Percentiles rank a stretch among this genome's conserved stretches.
Evolutionary conservation across 352 stramenopile genomes (phyloP).

Genomic region (Pythium myriotylum): DNA sequence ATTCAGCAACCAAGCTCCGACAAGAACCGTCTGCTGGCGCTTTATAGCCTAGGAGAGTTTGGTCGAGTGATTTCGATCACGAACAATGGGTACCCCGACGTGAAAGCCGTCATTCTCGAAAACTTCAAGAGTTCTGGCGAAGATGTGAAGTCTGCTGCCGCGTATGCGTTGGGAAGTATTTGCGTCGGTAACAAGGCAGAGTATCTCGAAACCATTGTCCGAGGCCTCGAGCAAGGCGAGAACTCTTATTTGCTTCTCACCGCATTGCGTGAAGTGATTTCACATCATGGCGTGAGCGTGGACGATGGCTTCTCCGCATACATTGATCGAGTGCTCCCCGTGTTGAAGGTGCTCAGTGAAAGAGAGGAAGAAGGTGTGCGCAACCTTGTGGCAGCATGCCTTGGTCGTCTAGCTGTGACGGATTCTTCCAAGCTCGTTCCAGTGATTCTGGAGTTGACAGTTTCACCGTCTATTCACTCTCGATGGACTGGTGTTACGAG

Average conservation of each 20-base stretch:
- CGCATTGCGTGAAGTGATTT: slow-evolving; percentile 96
- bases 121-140: slow-evolving; percentile 89
- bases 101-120: slow-evolving; percentile 90
- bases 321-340: slow-evolving; percentile 90
- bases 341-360: slow-evolving; percentile 92
- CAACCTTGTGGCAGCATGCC: slow-evolving; percentile 97
- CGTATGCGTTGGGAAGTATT: slow-evolving; percentile 95
- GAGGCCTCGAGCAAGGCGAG: slow-evolving; percentile 86
- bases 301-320: slow-evolving; percentile 77
- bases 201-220: slow-evolving; percentile 92
- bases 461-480: slow-evolving; percentile 49
- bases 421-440: slow-evolving; percentile 89
- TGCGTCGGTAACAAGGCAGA: slow-evolving; percentile 93
- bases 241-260: slow-evolving; percentile 98
- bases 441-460: slow-evolving; percentile 84
- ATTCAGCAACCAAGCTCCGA: slow-evolving; percentile 58
- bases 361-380: slow-evolving; percentile 95
- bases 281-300: slow-evolving; percentile 71
- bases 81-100: slow-evolving; percentile 65
- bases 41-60: slow-evolving; percentile 96
- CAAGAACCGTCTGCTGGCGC: slow-evolving; percentile 86
- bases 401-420: slow-evolving; percentile 94
- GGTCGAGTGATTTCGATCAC: slow-evolving; percentile 90
- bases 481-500: slow-evolving; percentile 93
- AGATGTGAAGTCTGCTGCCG: slow-evolving; percentile 96